Conservation (phyloP, 345 rosid genomes). For the Moricandia arvensis region DNA sequence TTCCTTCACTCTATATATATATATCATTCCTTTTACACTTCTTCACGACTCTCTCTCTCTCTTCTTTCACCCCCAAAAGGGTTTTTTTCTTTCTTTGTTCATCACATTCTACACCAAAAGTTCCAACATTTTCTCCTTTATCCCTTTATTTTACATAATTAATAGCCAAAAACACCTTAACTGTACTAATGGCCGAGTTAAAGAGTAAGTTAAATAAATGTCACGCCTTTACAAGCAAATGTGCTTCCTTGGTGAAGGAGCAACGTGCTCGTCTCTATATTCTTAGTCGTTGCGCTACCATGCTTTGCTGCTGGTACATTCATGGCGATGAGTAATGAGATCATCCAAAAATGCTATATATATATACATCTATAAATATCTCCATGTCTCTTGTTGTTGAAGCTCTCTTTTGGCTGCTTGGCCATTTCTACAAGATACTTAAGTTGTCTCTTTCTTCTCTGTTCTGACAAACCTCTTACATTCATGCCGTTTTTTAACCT, state of each 20-base stretch:
- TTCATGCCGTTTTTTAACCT: slow-evolving; percentile 11
- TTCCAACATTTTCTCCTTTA: neutral
- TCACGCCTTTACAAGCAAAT: slow-evolving; percentile 56
- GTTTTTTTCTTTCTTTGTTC: slow-evolving; percentile 11
- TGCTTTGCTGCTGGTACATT: slow-evolving; percentile 76
- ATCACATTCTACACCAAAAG: slow-evolving; percentile 15
- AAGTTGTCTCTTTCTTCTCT: slow-evolving; percentile 2
- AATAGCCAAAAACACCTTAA: neutral
- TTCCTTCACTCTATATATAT: slow-evolving; percentile 25
- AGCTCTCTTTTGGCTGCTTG: slow-evolving; percentile 24
- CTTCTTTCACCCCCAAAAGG: slow-evolving; percentile 27
- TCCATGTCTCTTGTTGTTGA: neutral
- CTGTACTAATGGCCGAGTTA: slow-evolving; percentile 45
- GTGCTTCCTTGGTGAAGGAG: slow-evolving; percentile 63
- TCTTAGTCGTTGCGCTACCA: slow-evolving; percentile 77
- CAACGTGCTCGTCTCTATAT: slow-evolving; percentile 73
- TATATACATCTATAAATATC: neutral
- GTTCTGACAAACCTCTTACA: slow-evolving; percentile 23
- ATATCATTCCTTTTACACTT: slow-evolving; percentile 1
- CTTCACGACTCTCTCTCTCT: slow-evolving; percentile 18
- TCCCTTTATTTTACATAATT: neutral
- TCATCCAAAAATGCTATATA: neutral
- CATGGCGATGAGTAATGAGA: slow-evolving; percentile 53
- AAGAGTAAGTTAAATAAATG: slow-evolving; percentile 45
- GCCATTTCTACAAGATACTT: slow-evolving; percentile 11